Evolutionary conservation across 805 yeast genomes (phyloP).

Genomic region (Candida ovalis): DNA sequence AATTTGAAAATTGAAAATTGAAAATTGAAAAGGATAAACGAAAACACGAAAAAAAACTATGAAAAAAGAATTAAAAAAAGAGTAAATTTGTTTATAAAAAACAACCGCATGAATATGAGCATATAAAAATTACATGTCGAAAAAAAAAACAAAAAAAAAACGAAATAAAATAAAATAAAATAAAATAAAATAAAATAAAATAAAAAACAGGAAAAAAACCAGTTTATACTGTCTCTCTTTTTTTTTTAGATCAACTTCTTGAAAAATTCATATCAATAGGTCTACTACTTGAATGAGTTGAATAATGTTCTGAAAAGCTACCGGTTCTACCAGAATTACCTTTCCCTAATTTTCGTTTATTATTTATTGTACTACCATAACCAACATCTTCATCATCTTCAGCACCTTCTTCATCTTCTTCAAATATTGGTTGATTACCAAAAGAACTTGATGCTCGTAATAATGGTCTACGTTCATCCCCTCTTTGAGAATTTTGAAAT

Average conservation of each 20-base stretch:
- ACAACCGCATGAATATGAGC: too few relatives aligned
- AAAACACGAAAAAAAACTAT: too few relatives aligned
- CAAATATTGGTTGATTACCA: not conserved
- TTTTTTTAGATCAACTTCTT: not conserved
- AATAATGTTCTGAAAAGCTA: constrained; percentile 26
- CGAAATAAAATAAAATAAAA: not conserved
- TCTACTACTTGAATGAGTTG: constrained; percentile 25
- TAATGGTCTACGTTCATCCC: constrained; percentile 14
- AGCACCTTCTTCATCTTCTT: constrained; percentile 1
- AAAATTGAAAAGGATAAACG: too few relatives aligned
- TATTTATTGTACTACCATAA: not conserved
- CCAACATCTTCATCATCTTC: constrained; percentile 3
- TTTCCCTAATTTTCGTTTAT: not conserved
- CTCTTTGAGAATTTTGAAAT: too few relatives aligned
- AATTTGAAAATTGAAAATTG: too few relatives aligned
- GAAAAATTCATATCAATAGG: constrained; percentile 22
- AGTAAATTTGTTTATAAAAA: too few relatives aligned
- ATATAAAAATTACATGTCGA: too few relatives aligned
- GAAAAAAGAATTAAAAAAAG: too few relatives aligned
- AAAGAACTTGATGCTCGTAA: not conserved
- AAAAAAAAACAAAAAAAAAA: not conserved
- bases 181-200: not conserved
- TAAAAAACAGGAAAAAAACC: not conserved
- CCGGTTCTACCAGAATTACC: not conserved
- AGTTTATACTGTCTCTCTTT: not conserved